A percentile compares a stretch with the other conserved stretches of the same genome.
These are phyloP conservation scores for Aspergillus persii DNA, from an alignment of 2,329 filamentous ascomycete species.

Conservation along the genomic window DNA sequence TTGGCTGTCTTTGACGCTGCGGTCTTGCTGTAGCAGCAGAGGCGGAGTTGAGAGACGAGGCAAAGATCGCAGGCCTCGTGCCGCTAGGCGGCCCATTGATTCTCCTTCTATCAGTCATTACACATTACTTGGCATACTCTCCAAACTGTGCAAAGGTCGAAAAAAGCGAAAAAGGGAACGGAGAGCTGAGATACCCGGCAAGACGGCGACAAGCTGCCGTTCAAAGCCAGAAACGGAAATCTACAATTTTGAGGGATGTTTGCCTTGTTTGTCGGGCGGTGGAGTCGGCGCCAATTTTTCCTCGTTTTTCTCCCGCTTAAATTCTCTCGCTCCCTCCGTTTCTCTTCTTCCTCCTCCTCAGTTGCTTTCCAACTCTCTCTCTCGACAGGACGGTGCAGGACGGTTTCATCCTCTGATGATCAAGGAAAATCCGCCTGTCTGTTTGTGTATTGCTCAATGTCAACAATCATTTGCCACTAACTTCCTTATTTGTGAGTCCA, in stretches of 20 bases:
- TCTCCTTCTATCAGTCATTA: constrained; percentile 80
- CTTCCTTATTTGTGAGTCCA: constrained; percentile 26
- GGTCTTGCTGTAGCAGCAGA: constrained; percentile 51
- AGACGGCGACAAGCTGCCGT: constrained; percentile 10
- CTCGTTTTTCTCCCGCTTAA: constrained; percentile 14
- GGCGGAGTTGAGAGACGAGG: constrained; percentile 42
- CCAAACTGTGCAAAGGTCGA: background rate
- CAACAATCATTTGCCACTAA: constrained; percentile 14
- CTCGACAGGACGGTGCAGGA: too few relatives aligned
- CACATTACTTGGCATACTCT: constrained; percentile 20
- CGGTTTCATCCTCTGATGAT: constrained; percentile 21
- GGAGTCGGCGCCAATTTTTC: constrained; percentile 16
- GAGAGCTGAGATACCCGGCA: constrained; percentile 2
- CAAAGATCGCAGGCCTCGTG: constrained; percentile 72
- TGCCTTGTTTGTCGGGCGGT: constrained; percentile 37
- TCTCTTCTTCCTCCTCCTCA: constrained; percentile 23
- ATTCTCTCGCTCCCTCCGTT: constrained; percentile 17
- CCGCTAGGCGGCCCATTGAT: constrained; percentile 82
- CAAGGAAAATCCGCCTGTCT: constrained; percentile 1
- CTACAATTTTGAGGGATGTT: constrained; percentile 32
- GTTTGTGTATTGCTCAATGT: background rate
- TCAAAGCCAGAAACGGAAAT: constrained; percentile 33
- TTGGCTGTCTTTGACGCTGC: constrained; percentile 59
- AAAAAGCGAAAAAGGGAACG: constrained; percentile 3
- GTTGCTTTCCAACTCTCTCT: constrained; percentile 11